Percentiles rank a stretch among this genome's conserved stretches.
These are phyloP conservation scores for Trichoderma brevicompactum DNA, from an alignment of 2,329 filamentous ascomycete genomes.

Conservation along the genomic window DNA sequence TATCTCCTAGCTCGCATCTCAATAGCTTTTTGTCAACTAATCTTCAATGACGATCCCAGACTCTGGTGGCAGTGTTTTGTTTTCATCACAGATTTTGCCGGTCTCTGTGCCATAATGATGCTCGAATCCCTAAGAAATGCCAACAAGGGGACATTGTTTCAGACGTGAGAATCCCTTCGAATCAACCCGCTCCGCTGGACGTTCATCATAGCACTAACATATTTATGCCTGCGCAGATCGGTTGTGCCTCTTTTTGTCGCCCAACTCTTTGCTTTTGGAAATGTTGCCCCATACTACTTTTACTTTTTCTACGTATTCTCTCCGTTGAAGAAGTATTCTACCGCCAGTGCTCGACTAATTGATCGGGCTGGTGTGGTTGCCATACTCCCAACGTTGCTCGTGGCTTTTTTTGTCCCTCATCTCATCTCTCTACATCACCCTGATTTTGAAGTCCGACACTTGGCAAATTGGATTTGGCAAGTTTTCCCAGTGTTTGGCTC, in stretches of 20 bases:
- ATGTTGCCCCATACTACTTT: constrained; percentile 35
- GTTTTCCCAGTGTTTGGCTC: constrained; percentile 38
- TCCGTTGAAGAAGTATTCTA: constrained; percentile 30
- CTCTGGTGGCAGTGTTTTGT: constrained; percentile 39
- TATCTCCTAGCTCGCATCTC: constrained; percentile 32
- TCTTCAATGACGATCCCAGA: constrained; percentile 32
- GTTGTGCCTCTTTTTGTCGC: constrained; percentile 32
- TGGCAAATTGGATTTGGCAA: constrained; percentile 43
- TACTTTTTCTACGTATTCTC: constrained; percentile 34
- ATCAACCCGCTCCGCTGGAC: not conserved
- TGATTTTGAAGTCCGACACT: constrained; percentile 34
- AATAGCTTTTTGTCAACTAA: constrained; percentile 35
- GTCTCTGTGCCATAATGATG: constrained; percentile 37
- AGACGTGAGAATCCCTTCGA: constrained; percentile 32
- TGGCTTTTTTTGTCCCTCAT: constrained; percentile 34
- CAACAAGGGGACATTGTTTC: constrained; percentile 32
- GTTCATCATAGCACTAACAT: constrained; percentile 19
- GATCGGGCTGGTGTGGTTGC: constrained; percentile 28
- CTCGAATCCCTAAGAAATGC: constrained; percentile 34
- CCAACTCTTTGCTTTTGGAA: constrained; percentile 35
- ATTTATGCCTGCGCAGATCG: constrained; percentile 26
- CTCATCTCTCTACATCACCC: constrained; percentile 33
- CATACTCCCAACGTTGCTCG: constrained; percentile 32
- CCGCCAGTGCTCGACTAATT: constrained; percentile 26
- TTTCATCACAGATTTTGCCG: constrained; percentile 38